Base-by-base conservation (phyloP, 225 moss, liverwort and hornwort genomes). In the Marchantia paleacea region DNA sequence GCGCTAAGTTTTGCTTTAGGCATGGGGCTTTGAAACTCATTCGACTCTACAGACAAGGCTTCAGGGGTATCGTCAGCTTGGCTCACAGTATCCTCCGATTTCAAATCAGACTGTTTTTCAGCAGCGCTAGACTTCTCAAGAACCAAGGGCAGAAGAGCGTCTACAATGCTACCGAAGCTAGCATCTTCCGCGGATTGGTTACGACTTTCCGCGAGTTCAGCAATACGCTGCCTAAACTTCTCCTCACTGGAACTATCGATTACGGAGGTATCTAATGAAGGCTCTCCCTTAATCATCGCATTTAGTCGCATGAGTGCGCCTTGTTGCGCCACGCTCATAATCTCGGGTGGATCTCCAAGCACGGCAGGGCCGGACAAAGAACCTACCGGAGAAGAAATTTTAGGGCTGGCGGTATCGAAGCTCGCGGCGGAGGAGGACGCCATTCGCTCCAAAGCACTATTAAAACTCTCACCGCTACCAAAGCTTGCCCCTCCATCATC, bases 401-500 rank as follows among this genome's bases (percentile, higher is more conserved):
- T 86, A 83, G 86, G 86, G 72, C 86, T 86, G 83, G 78, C 78
- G 20, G 90, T 86, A 54, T 92, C 90, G 70, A 85, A 81, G 83
- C 91, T 92, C 22, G 92, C 77, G 49, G 80, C 86, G 54, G 92
- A 92, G 28, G 89, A 91, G 29, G 91, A 87, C 55, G 91, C 94
- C 88, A 94, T 89, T 63, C 91, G 90, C 80, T 96, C 96, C 84
- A 94, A 85, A 49, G 96, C 96, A 75, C 96, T 96, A 82, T 91
- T 84, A 82, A 91, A 96, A 79, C 94, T 96, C 75, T 96, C 94
- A 10, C 86, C 91, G 69, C 92, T 94, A 55, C 90, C 91, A 65
- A 87, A 86, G 79, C 96, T 85, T 60, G 74, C 86, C 82, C 83
- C 85, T 63, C 87, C 90, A 15, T 78, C 88, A 25, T 85, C 90